phyloP scores from a whole-genome alignment of 2,329 filamentous ascomycete species.

The Pyrenophora seminiperda region DNA sequence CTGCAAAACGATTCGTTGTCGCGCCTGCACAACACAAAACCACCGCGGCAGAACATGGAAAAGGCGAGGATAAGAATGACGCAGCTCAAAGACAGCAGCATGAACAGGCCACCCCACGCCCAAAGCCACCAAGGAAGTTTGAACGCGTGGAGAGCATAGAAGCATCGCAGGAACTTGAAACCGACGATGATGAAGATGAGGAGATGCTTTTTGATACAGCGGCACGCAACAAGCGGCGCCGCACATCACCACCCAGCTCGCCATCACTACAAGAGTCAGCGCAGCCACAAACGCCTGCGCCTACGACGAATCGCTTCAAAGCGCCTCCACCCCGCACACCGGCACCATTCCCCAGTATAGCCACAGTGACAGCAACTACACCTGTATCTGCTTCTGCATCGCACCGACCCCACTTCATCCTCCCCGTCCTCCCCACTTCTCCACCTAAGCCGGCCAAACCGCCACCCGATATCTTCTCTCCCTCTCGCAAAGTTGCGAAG shows the following conservation, averaged over 20 bases:
- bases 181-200: conserved; percentile 27
- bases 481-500: conserved; percentile 56
- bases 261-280: conserved; percentile 7
- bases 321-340: conserved; percentile 24
- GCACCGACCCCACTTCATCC: conserved; percentile 48
- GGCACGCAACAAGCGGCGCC: conserved; percentile 34
- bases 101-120: conserved; percentile 17
- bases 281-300: conserved; percentile 17
- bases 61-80: conserved; percentile 7
- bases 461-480: conserved; percentile 60
- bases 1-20: conserved; percentile 43
- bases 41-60: neutral
- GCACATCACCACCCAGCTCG: conserved; percentile 21
- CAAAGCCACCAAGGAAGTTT: conserved; percentile 25
- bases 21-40: conserved; percentile 17
- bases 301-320: conserved; percentile 36
- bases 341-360: conserved; percentile 13
- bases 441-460: conserved; percentile 41
- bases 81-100: conserved; percentile 1
- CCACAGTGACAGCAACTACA: conserved; percentile 1
- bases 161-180: conserved; percentile 27
- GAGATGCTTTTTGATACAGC: conserved; percentile 33
- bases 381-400: conserved; percentile 9
- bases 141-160: conserved; percentile 45
- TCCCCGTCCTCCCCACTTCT: conserved; percentile 39